phyloP scores from a whole-genome alignment of 2,329 filamentous ascomycete species.

The Talaromyces amestolkiae region DNA sequence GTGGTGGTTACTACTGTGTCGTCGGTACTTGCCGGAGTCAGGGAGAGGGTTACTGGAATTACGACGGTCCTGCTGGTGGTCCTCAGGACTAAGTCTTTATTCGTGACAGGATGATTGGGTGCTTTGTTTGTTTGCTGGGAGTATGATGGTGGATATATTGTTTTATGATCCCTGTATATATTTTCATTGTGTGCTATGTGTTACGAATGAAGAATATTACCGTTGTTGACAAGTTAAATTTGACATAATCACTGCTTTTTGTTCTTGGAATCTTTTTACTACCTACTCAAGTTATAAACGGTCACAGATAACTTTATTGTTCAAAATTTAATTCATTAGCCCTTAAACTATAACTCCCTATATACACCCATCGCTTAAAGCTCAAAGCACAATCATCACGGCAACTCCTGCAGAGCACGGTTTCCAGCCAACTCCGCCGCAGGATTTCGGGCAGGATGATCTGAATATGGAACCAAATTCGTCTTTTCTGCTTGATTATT shows the following conservation, averaged over 20 bases:
- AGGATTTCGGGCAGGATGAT: not conserved
- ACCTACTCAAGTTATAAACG: not conserved
- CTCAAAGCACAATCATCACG: not conserved
- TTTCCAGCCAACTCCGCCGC: not conserved
- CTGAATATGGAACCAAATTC: not conserved
- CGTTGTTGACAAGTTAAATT: too few relatives aligned
- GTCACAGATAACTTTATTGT: not conserved
- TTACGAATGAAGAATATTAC: not conserved
- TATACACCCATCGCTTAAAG: not conserved
- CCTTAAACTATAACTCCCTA: not conserved
- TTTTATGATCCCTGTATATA: not conserved
- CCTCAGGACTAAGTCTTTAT: not conserved
- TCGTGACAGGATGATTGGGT: too few relatives aligned
- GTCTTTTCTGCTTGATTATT: not conserved
- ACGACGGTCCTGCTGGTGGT: slow-evolving; percentile 1
- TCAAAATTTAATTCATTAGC: not conserved
- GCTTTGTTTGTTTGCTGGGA: not conserved
- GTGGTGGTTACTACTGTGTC: slow-evolving; percentile 8
- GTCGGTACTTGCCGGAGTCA: not conserved
- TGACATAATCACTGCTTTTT: too few relatives aligned
- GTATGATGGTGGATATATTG: not conserved
- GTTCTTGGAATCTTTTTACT: too few relatives aligned
- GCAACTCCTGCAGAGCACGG: not conserved
- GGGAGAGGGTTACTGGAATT: slow-evolving; percentile 1
- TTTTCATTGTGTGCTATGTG: not conserved